phyloP scores from a whole-genome alignment of 495 filamentous ascomycete species.

The Aspergillus steynii region DNA sequence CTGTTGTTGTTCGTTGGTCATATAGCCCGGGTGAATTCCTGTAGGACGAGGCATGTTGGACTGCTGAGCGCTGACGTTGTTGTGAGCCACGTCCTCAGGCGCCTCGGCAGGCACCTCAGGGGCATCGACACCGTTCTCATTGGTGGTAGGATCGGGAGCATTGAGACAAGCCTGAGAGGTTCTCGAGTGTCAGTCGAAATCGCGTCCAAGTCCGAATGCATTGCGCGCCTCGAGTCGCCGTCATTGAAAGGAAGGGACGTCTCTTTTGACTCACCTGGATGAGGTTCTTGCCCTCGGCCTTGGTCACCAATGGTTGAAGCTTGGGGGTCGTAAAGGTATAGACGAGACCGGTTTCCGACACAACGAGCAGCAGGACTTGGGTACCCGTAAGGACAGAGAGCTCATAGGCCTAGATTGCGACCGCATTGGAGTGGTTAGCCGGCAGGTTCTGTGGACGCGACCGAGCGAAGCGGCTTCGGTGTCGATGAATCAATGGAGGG shows the following conservation, averaged over 20 bases:
- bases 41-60: constrained; percentile 50
- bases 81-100: constrained; percentile 56
- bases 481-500: neutral
- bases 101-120: constrained; percentile 56
- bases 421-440: constrained; percentile 22
- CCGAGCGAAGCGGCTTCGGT: neutral
- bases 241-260: neutral
- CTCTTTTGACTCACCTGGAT: constrained; percentile 74
- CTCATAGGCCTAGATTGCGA: constrained; percentile 79
- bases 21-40: constrained; percentile 52
- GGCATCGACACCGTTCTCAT: constrained; percentile 85
- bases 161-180: constrained; percentile 82
- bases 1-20: constrained; percentile 59
- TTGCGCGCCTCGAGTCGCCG: neutral
- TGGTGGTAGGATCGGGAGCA: constrained; percentile 89
- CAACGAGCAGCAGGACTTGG: constrained; percentile 94
- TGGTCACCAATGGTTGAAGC: constrained; percentile 97
- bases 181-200: neutral
- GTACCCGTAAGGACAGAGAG: constrained; percentile 97
- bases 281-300: constrained; percentile 98
- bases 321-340: constrained; percentile 99
- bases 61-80: constrained; percentile 53
- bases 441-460: neutral
- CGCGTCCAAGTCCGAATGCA: neutral
- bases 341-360: constrained; percentile 96